A percentile compares a stretch with the other conserved stretches of the same genome.
Conservation (phyloP, 2,329 filamentous ascomycete species). For the Pestalotiopsis sp. region DNA sequence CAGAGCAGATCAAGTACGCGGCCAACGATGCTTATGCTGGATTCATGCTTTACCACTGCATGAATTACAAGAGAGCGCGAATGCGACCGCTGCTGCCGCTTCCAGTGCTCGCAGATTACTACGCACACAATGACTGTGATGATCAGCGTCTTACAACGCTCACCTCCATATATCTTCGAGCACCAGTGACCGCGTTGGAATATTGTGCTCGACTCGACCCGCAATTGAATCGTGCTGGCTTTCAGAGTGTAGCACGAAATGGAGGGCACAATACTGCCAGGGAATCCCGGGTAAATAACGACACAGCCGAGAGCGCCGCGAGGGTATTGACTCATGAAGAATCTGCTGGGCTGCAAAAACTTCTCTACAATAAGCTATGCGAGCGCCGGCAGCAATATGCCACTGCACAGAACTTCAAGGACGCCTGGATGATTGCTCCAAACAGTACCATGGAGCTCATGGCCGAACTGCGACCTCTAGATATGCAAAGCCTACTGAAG, state of each 20-base stretch:
- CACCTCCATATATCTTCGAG: background rate
- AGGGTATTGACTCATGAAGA: background rate
- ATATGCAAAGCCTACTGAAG: background rate
- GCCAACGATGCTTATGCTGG: constrained; percentile 28
- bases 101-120: constrained; percentile 22
- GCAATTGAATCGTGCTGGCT: background rate
- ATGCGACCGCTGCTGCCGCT: constrained; percentile 24
- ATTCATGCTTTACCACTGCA: constrained; percentile 31
- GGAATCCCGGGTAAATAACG: background rate
- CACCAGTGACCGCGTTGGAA: background rate
- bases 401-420: background rate
- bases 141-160: background rate
- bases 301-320: background rate
- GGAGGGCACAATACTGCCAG: background rate
- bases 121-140: constrained; percentile 13
- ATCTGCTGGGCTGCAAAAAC: background rate
- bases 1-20: constrained; percentile 23
- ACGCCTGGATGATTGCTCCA: constrained; percentile 4
- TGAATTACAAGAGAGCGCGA: constrained; percentile 26
- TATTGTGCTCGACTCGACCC: background rate
- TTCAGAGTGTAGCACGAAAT: background rate
- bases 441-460: constrained; percentile 11
- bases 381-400: constrained; percentile 1
- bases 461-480: background rate
- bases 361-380: background rate